Base-by-base conservation (phyloP, 2,329 filamentous ascomycete genomes). In the Clarireedia hainanense region DNA sequence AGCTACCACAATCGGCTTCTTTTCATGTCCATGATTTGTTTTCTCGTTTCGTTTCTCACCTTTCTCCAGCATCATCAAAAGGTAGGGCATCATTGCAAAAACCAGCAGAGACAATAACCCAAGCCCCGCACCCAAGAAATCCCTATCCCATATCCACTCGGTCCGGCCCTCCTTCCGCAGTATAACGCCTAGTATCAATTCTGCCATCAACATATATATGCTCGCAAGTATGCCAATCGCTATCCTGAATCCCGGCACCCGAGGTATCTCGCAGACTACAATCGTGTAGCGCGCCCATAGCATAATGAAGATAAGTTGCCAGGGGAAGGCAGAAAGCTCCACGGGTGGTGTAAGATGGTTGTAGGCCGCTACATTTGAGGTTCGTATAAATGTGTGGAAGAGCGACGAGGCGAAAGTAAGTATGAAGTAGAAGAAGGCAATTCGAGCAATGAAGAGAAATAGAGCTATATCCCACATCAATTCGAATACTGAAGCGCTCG, bases 401-500 rank as follows among this genome's bases (percentile, higher is more conserved):
- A 57, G 42, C 26, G 62, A 59, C 4, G 67, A 62, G 26, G 58
- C 15, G 51, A 69, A 64, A 24, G 61, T 63, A 52, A 70, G 62
- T 17, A 60, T 10, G 50, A 69, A 67, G 57, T 73, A 71, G 50
- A 64, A 56, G 47, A 68, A 60, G 26, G 66, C 66, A 43, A 70
- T 62, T 50, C 68, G 64, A 50, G 70, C 39, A 60, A 70, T 61
- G 63, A 71, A 72, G 55, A 71, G 64, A 37, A 66, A 64, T 12
- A 73, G 63, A 42, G 69, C 67, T 17, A 72, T 60, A 60, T 72
- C 68, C 70, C 70, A 73, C 53, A 73, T 64, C 50, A 72, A 50
- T 40, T 72, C 69, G 51, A 73, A 66, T 36, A 71, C 66, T 5
- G 68, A 67, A 53, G 70, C 65, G 20, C 64, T 66, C 5, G 69